A percentile compares a stretch with the other conserved stretches of the same genome.
Conservation (phyloP, 2,329 filamentous ascomycete species). For the Trichophyton simii region DNA sequence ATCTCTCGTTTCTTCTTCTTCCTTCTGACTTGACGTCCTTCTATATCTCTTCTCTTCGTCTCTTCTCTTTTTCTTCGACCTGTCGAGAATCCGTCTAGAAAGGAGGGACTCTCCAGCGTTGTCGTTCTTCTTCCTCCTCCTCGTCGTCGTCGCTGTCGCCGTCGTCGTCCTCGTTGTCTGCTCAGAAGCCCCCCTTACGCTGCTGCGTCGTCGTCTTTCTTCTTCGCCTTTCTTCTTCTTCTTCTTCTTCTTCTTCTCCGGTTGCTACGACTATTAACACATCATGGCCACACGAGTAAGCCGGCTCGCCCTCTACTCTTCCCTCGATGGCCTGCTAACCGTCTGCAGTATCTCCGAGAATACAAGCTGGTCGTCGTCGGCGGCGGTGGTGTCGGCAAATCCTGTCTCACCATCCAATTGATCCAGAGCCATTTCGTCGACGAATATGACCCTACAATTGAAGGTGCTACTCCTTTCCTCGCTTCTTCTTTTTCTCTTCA, state of each 20-base stretch:
- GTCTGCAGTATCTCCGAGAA: slow-evolving; percentile 62
- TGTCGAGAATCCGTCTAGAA: not conserved
- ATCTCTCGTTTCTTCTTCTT: not conserved
- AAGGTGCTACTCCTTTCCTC: slow-evolving; percentile 46
- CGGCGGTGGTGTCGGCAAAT: slow-evolving; percentile 97
- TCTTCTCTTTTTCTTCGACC: not conserved
- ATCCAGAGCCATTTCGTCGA: slow-evolving; percentile 96
- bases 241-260: not conserved
- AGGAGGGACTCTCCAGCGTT: not conserved
- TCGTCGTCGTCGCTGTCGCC: not conserved
- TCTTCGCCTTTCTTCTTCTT: not conserved
- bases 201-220: too few species aligned
- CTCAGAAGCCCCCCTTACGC: not conserved
- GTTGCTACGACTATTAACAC: not conserved
- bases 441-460: slow-evolving; percentile 98
- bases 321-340: not conserved
- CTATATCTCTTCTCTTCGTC: not conserved
- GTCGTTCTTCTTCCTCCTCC: not conserved
- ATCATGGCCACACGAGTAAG: slow-evolving; percentile 4
- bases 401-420: slow-evolving; percentile 94
- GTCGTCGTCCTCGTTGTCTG: too few species aligned
- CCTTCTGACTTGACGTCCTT: not conserved
- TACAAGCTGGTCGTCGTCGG: slow-evolving; percentile 96
- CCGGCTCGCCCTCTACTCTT: not conserved
- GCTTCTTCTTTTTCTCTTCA: slow-evolving; percentile 24